phyloP scores from a whole-genome alignment of 805 yeast species.

The Starmerella potacharoeniae region DNA sequence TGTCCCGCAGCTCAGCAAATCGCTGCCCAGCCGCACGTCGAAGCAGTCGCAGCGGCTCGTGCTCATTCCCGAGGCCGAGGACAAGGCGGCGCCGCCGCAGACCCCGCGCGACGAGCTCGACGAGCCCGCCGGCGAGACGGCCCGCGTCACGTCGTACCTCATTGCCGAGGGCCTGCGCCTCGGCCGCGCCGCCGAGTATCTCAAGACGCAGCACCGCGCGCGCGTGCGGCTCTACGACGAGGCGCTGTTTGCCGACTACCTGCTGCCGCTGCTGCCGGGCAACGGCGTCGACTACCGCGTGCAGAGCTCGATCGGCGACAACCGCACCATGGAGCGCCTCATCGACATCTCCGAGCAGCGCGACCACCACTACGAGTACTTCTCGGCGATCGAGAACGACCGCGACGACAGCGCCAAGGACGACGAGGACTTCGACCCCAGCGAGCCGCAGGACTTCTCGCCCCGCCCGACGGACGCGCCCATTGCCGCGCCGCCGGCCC shows the following conservation, averaged over 20 bases:
- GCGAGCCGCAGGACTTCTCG: conserved; percentile 85
- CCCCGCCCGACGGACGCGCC: conserved; percentile 21
- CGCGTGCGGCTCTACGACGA: conserved; percentile 84
- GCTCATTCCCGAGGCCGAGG: conserved; percentile 36
- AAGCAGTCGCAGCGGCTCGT: conserved; percentile 80
- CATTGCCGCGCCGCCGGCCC: not conserved
- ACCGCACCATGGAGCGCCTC: conserved; percentile 55
- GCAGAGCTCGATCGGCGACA: conserved; percentile 30
- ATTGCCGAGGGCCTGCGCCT: conserved; percentile 75
- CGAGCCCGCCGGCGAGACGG: conserved; percentile 42
- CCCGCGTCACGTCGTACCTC: conserved; percentile 85
- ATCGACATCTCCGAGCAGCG: conserved; percentile 73
- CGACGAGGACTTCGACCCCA: conserved; percentile 61
- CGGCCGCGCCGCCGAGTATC: conserved; percentile 48
- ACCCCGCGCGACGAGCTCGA: not conserved
- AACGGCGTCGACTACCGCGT: conserved; percentile 30
- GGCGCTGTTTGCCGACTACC: conserved; percentile 81
- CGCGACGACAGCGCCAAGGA: conserved; percentile 1
- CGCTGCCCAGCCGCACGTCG: conserved; percentile 48
- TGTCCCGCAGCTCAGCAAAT: conserved; percentile 24
- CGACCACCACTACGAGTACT: conserved; percentile 87
- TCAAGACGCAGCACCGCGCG: conserved; percentile 63
- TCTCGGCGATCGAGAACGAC: conserved; percentile 32
- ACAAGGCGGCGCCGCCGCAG: conserved; percentile 6
- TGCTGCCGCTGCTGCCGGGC: conserved; percentile 79